Conservation (phyloP, 306 rosid genomes). For the Dryas alaskensis region DNA sequence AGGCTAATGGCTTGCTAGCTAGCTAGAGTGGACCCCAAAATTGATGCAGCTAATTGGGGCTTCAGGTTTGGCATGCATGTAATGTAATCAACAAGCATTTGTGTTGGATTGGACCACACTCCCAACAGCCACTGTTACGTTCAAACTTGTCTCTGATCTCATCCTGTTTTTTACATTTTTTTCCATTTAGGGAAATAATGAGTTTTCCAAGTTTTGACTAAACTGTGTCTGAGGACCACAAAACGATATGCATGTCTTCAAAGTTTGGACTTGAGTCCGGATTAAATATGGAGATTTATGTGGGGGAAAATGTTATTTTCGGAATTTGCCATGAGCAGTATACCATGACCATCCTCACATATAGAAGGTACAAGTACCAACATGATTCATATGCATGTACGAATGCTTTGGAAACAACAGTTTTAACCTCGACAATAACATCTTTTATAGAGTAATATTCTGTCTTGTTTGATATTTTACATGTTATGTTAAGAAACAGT, state of each 20-base stretch:
- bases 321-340: too few species aligned
- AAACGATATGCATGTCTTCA: background rate
- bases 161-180: background rate
- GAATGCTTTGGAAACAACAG: too few species aligned
- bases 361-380: too few species aligned
- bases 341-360: too few species aligned
- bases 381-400: too few species aligned
- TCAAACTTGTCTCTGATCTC: background rate
- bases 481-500: too few species aligned
- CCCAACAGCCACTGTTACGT: background rate
- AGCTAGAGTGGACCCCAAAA: constrained; percentile 3
- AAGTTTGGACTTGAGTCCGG: background rate
- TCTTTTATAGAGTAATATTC: too few species aligned
- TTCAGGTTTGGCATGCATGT: constrained; percentile 2
- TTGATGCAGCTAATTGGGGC: background rate
- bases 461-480: too few species aligned
- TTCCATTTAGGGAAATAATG: background rate
- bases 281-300: background rate
- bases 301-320: too few species aligned
- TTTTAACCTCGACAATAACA: too few species aligned
- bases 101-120: constrained; percentile 8
- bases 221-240: background rate
- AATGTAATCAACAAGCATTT: background rate
- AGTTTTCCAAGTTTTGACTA: background rate
- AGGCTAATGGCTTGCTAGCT: background rate